Conservation (phyloP, 164 flowering plant genomes). For the Litsea cubeba region DNA sequence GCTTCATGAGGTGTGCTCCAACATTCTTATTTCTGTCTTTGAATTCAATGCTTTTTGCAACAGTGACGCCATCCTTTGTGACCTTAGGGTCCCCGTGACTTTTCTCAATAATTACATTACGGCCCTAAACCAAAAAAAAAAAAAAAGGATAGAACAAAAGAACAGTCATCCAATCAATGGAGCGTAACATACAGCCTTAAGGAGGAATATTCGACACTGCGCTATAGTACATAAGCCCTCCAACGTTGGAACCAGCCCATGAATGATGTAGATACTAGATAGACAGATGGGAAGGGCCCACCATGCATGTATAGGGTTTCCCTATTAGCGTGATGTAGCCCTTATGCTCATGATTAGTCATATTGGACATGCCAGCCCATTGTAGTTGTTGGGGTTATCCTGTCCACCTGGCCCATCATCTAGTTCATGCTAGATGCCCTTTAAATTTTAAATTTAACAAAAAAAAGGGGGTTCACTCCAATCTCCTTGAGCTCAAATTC, state of each 20-base stretch:
- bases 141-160: not conserved
- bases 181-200: not conserved
- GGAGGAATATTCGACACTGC: not conserved
- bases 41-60: slow-evolving; percentile 82
- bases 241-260: not conserved
- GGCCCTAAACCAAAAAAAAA: slow-evolving; percentile 44
- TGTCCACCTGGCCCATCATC: too few relatives aligned
- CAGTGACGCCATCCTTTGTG: slow-evolving; percentile 94
- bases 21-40: slow-evolving; percentile 67
- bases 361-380: too few relatives aligned
- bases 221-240: not conserved
- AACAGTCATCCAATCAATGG: not conserved
- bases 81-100: slow-evolving; percentile 55
- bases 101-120: slow-evolving; percentile 78
- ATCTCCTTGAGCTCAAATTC: too few relatives aligned
- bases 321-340: not conserved
- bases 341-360: not conserved
- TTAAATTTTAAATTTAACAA: too few relatives aligned
- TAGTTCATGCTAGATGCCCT: too few relatives aligned
- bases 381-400: too few relatives aligned
- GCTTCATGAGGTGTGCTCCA: slow-evolving; percentile 89
- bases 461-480: too few relatives aligned
- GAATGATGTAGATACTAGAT: too few relatives aligned
- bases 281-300: too few relatives aligned
- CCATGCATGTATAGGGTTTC: not conserved